Evolutionary conservation across 2,329 filamentous ascomycete species (phyloP).

Genomic region (Geosmithia flava): DNA sequence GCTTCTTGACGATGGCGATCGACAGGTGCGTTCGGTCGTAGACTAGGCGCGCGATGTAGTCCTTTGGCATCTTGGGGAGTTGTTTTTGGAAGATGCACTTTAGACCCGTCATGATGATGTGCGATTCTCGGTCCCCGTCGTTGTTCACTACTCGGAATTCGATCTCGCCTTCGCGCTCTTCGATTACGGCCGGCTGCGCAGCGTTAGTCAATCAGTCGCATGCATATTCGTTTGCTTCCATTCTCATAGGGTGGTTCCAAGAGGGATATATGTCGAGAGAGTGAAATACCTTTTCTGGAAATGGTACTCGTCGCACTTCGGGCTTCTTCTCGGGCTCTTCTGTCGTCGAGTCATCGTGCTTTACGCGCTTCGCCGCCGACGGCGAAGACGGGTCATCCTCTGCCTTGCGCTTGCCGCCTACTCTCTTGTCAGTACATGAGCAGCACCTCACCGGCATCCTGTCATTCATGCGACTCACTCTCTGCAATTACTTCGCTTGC

Average conservation of each 20-base stretch:
- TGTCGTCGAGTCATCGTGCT: conserved; percentile 25
- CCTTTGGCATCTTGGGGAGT: conserved; percentile 97
- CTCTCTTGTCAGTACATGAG: not conserved
- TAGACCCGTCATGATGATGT: conserved; percentile 87
- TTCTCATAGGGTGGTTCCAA: too few species aligned
- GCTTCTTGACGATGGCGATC: conserved; percentile 95
- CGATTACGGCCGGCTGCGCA: conserved; percentile 67
- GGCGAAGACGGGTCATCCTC: conserved; percentile 51
- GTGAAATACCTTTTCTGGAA: conserved; percentile 66
- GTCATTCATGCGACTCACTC: not conserved
- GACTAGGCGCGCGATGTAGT: conserved; percentile 93
- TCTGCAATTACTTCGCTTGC: not conserved
- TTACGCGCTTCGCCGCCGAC: conserved; percentile 52
- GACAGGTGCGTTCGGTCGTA: conserved; percentile 95
- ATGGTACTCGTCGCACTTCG: conserved; percentile 58
- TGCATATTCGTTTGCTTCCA: too few species aligned
- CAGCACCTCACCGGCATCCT: too few species aligned
- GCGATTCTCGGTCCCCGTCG: conserved; percentile 73
- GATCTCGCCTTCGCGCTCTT: conserved; percentile 89
- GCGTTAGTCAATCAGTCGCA: not conserved
- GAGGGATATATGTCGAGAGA: too few species aligned
- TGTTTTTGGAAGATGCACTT: conserved; percentile 99
- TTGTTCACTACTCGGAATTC: conserved; percentile 98
- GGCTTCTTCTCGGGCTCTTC: conserved; percentile 19
- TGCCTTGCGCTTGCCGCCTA: conserved; percentile 61